Evolutionary conservation across 1,284 basidiomycete genomes (phyloP).

Genomic region (Flammula alnicola): DNA sequence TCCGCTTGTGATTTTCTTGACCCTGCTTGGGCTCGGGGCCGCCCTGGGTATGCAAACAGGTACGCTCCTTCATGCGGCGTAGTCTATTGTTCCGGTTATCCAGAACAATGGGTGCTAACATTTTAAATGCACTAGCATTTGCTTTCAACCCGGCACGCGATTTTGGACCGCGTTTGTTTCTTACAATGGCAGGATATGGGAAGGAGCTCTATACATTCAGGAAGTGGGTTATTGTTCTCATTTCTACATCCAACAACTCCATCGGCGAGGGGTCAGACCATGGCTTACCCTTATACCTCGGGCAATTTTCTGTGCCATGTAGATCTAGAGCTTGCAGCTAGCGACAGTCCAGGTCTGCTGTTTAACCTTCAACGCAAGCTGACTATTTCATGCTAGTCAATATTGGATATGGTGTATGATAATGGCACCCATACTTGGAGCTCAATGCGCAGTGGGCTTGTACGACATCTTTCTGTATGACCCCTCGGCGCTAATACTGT

Average conservation of each 20-base stretch:
- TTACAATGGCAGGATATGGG: constrained; percentile 57
- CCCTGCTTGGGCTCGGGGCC: constrained; percentile 51
- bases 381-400: constrained; percentile 46
- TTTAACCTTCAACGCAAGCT: too few relatives aligned
- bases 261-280: too few relatives aligned
- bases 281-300: too few relatives aligned
- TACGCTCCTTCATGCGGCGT: constrained; percentile 24
- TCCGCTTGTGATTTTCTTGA: constrained; percentile 52
- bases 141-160: constrained; percentile 63
- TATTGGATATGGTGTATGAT: constrained; percentile 84
- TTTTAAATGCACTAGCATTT: constrained; percentile 36
- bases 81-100: neutral
- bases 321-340: too few relatives aligned
- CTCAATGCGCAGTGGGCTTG: constrained; percentile 51
- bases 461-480: constrained; percentile 60
- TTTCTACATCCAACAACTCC: too few relatives aligned
- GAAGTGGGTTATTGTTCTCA: constrained; percentile 32
- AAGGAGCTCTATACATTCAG: constrained; percentile 44
- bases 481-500: constrained; percentile 38
- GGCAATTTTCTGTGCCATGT: too few relatives aligned
- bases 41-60: constrained; percentile 56
- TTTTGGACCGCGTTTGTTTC: constrained; percentile 57
- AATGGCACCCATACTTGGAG: constrained; percentile 61
- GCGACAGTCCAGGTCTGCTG: too few relatives aligned
- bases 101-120: neutral